These are phyloP conservation scores for Fragilariopsis cylindrus DNA, from an alignment of 108 stramenopile genomes.

Conservation along the genomic window DNA sequence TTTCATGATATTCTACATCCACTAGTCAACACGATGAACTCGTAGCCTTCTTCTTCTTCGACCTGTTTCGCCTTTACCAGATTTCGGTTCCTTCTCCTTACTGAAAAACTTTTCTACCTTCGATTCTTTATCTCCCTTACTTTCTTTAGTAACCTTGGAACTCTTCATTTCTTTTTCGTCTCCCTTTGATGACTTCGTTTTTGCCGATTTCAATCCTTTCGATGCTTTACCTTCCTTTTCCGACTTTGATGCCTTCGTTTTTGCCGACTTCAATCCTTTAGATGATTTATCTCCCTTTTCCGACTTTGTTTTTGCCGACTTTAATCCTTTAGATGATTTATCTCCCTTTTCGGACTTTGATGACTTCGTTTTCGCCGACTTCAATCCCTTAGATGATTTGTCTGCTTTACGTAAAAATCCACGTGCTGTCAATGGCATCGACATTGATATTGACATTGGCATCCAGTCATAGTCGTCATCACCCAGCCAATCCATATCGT, in stretches of 20 bases:
- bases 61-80: background rate
- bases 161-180: slow-evolving; percentile 2
- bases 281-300: background rate
- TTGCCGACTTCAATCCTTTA: no score
- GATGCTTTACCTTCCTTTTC: background rate
- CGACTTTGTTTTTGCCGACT: slow-evolving; percentile 8
- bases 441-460: no score
- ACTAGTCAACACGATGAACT: slow-evolving; percentile 14
- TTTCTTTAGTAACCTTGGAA: background rate
- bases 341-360: background rate
- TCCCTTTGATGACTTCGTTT: background rate
- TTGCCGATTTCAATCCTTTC: no score
- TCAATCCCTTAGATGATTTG: background rate
- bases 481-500: background rate
- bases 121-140: background rate
- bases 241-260: background rate
- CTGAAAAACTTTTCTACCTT: background rate
- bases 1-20: background rate
- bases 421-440: slow-evolving; percentile 4
- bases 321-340: background rate
- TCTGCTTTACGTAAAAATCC: background rate
- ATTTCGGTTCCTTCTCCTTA: background rate
- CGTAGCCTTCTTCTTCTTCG: slow-evolving; percentile 14
- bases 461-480: no score
- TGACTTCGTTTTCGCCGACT: background rate